These are phyloP conservation scores for Acanthamoeba sp. DNA, from an alignment of 208 protist genomes.

Conservation along the genomic window DNA sequence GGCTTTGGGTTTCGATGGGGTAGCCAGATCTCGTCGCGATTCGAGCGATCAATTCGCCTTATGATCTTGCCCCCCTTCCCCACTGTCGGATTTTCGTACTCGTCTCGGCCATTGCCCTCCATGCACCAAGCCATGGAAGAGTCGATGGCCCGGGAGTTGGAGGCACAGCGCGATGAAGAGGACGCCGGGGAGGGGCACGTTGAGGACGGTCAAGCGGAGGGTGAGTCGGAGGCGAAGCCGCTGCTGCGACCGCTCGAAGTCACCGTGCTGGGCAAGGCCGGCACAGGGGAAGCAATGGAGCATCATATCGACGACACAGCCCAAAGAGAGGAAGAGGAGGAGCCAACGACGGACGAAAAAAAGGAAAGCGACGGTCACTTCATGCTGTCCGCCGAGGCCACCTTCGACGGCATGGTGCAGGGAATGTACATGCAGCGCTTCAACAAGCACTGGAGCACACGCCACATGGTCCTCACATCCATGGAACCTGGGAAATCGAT, in stretches of 20 bases:
- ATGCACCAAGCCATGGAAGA: slow-evolving; percentile 4
- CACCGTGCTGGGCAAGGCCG: not conserved
- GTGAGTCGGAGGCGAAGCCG: not conserved
- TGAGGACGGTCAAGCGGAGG: not conserved
- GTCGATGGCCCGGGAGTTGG: not conserved
- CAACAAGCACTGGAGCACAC: not conserved
- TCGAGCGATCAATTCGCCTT: slow-evolving; percentile 15
- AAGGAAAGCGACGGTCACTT: not conserved
- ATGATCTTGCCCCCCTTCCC: slow-evolving; percentile 59
- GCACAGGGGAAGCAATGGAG: not conserved
- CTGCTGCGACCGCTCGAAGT: slow-evolving; percentile 17
- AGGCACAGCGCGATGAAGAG: not conserved
- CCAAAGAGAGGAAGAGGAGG: not conserved
- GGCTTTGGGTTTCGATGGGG: slow-evolving; percentile 11
- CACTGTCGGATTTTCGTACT: slow-evolving; percentile 21
- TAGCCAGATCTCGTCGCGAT: not conserved
- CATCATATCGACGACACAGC: not conserved
- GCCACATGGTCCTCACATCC: slow-evolving; percentile 44
- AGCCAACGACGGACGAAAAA: not conserved
- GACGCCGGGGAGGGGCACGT: not conserved
- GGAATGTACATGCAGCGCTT: slow-evolving; percentile 55
- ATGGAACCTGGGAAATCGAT: slow-evolving; percentile 57
- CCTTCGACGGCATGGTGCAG: slow-evolving; percentile 62
- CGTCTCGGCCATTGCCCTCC: slow-evolving; percentile 48
- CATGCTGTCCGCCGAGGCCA: slow-evolving; percentile 6